Percentiles rank a stretch among this genome's conserved stretches.
These are phyloP conservation scores for Acephala macrosclerotiorum DNA, from an alignment of 2,329 filamentous ascomycete genomes.

Conservation along the genomic window DNA sequence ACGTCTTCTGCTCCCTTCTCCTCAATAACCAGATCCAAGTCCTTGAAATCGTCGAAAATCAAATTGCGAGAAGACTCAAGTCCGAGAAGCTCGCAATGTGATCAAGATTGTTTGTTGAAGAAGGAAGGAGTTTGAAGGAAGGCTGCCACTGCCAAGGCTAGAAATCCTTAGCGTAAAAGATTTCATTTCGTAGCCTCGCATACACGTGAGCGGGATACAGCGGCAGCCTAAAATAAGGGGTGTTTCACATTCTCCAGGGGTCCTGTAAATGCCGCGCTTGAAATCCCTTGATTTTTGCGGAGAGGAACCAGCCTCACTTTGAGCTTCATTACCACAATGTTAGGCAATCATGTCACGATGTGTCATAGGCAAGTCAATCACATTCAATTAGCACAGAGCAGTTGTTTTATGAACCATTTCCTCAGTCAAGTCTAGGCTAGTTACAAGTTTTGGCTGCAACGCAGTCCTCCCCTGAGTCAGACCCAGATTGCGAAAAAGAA, in stretches of 20 bases:
- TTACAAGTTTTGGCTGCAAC: constrained; percentile 36
- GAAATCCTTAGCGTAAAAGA: not conserved
- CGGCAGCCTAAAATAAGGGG: not conserved
- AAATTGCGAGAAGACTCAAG: too few relatives aligned
- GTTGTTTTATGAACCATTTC: constrained; percentile 26
- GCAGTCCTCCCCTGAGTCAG: constrained; percentile 23
- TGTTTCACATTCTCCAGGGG: too few relatives aligned
- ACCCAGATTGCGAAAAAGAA: constrained; percentile 25
- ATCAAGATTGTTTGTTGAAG: not conserved
- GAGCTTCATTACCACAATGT: too few relatives aligned
- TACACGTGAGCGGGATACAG: not conserved
- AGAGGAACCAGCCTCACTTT: too few relatives aligned
- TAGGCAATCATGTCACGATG: not conserved
- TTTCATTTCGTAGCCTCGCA: not conserved
- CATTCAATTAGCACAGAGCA: not conserved
- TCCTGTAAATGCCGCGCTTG: too few relatives aligned
- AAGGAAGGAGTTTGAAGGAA: too few relatives aligned
- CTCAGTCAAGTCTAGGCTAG: constrained; percentile 39
- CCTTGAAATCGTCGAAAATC: too few relatives aligned
- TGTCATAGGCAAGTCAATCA: not conserved
- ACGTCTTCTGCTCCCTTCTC: too few relatives aligned
- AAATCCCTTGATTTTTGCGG: too few relatives aligned
- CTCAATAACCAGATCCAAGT: too few relatives aligned
- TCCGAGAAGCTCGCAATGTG: not conserved
- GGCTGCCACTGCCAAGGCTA: not conserved